These are phyloP conservation scores for Tetrahymena thermophila DNA, from an alignment of 73 alveolate genomes.

Conservation along the genomic window DNA sequence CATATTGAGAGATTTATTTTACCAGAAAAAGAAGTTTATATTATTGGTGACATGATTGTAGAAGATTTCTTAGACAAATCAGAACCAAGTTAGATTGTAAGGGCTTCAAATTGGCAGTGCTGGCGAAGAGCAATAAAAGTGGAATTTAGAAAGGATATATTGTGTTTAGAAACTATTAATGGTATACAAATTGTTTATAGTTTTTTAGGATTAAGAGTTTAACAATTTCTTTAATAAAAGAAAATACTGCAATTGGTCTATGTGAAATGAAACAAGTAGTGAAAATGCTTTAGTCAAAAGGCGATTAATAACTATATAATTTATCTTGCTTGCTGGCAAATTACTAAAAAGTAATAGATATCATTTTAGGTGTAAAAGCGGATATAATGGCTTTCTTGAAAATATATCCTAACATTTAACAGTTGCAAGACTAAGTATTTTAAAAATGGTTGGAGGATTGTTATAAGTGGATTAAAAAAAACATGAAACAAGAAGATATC, in stretches of 20 bases:
- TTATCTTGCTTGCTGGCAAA: neutral
- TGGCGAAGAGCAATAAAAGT: neutral
- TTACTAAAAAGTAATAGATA: neutral
- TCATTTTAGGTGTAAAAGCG: neutral
- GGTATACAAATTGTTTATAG: neutral
- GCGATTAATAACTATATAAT: neutral
- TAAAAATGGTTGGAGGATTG: neutral
- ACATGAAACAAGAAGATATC: neutral
- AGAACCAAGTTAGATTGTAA: neutral
- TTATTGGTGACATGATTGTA: neutral
- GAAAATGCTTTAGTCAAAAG: neutral
- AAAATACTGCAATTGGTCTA: neutral
- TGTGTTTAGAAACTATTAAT: neutral
- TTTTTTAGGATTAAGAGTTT: neutral
- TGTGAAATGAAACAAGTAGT: neutral
- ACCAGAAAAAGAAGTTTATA: neutral
- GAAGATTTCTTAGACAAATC: neutral
- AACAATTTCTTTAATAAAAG: neutral
- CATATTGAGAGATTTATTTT: neutral
- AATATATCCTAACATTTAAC: neutral
- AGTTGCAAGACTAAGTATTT: neutral
- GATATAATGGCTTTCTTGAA: neutral
- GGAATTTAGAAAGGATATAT: neutral
- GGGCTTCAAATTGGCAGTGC: neutral
- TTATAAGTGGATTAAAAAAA: neutral